Evolutionary conservation across 306 rosid genomes (phyloP).

Genomic region (Cicer cuneatum): DNA sequence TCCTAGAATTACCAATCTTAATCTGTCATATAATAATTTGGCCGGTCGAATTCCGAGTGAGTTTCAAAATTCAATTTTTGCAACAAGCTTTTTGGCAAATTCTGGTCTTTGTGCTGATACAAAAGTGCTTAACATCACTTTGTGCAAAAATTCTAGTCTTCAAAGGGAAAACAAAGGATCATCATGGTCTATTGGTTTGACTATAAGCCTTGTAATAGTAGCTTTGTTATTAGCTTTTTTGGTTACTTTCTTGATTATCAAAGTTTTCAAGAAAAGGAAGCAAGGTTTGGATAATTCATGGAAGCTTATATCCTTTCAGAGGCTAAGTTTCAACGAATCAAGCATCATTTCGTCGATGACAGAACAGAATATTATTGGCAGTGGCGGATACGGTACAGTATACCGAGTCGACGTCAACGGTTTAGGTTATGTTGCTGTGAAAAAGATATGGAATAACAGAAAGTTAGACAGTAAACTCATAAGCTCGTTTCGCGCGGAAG

Average conservation of each 20-base stretch:
- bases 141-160: slow-evolving; percentile 47
- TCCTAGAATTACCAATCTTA: slow-evolving; percentile 43
- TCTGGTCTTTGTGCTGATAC: slow-evolving; percentile 63
- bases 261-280: slow-evolving; percentile 40
- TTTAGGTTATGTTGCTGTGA: slow-evolving; percentile 46
- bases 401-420: slow-evolving; percentile 35
- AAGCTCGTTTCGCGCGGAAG: slow-evolving; percentile 41
- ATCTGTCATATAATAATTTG: slow-evolving; percentile 55
- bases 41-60: slow-evolving; percentile 57
- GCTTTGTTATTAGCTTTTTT: slow-evolving; percentile 32
- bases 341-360: slow-evolving; percentile 42
- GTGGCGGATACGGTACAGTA: slow-evolving; percentile 42
- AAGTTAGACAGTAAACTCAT: slow-evolving; percentile 38
- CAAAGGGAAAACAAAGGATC: slow-evolving; percentile 48
- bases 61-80: slow-evolving; percentile 51
- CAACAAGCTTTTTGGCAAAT: slow-evolving; percentile 68
- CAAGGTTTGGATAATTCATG: slow-evolving; percentile 43
- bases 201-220: slow-evolving; percentile 45
- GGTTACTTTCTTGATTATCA: slow-evolving; percentile 33
- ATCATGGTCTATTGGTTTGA: slow-evolving; percentile 56
- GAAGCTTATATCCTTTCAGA: slow-evolving; percentile 49
- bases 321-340: slow-evolving; percentile 44
- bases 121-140: slow-evolving; percentile 38
- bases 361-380: slow-evolving; percentile 43
- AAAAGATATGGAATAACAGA: slow-evolving; percentile 35